Conservation (phyloP, 1,284 basidiomycete species). For the Pseudozyma pruni region DNA sequence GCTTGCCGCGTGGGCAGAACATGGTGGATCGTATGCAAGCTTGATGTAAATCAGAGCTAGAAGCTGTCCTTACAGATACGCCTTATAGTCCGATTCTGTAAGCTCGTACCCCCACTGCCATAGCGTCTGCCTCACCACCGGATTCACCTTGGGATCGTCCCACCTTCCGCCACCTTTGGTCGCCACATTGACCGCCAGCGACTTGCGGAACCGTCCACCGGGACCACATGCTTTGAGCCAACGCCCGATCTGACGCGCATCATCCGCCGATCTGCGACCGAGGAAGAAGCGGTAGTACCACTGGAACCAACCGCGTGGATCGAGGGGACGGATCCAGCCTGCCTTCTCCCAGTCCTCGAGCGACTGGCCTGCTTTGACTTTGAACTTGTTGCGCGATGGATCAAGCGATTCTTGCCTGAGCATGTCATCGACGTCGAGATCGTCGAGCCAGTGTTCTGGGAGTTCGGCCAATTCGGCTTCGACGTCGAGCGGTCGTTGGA, state of each 20-base stretch:
- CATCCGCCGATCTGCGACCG: conserved; percentile 70
- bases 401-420: conserved; percentile 59
- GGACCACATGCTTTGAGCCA: conserved; percentile 71
- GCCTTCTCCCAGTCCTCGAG: conserved; percentile 71
- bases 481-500: conserved; percentile 36
- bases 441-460: conserved; percentile 48
- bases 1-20: no score
- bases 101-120: conserved; percentile 68
- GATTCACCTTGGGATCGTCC: conserved; percentile 56
- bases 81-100: conserved; percentile 58
- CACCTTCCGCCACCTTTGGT: conserved; percentile 62
- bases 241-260: conserved; percentile 70
- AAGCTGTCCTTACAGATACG: conserved; percentile 30
- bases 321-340: conserved; percentile 70
- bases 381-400: conserved; percentile 68
- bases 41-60: no score
- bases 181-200: conserved; percentile 69
- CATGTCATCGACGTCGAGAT: conserved; percentile 41
- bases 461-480: conserved; percentile 52
- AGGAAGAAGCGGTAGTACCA: conserved; percentile 70
- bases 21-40: no score
- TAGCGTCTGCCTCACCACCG: conserved; percentile 57
- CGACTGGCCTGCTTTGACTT: conserved; percentile 69
- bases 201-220: conserved; percentile 69
- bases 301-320: conserved; percentile 71